phyloP scores from a whole-genome alignment of 2,329 filamentous ascomycete species.

The Penicillium sp. region DNA sequence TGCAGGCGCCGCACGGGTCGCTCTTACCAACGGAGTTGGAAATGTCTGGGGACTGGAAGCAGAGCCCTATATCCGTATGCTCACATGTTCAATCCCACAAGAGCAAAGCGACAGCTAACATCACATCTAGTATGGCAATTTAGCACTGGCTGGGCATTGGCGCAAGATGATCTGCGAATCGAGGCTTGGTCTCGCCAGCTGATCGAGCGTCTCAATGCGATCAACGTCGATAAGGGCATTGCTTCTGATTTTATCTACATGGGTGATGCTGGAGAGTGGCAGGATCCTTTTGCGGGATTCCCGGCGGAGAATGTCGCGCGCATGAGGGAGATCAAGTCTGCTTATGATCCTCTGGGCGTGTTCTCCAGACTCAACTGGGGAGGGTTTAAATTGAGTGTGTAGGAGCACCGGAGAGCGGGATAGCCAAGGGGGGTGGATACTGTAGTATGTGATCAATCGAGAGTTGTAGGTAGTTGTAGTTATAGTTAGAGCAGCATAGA shows the following conservation, averaged over 20 bases:
- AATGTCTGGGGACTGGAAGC: conserved; percentile 43
- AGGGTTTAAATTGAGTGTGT: conserved; percentile 34
- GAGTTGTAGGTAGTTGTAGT: background rate
- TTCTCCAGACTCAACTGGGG: conserved; percentile 42
- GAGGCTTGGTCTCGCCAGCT: conserved; percentile 36
- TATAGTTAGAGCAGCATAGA: too few relatives aligned
- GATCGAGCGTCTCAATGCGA: conserved; percentile 32
- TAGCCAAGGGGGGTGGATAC: too few relatives aligned
- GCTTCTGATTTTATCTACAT: conserved; percentile 42
- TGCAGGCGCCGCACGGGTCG: conserved; percentile 31
- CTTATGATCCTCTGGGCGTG: conserved; percentile 36
- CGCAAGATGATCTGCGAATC: conserved; percentile 41
- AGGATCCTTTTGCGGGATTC: conserved; percentile 40
- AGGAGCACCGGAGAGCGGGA: background rate
- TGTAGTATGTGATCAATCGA: background rate
- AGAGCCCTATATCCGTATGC: conserved; percentile 36
- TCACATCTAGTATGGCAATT: conserved; percentile 40
- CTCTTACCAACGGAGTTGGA: conserved; percentile 40
- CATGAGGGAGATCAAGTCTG: conserved; percentile 32
- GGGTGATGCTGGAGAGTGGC: conserved; percentile 42
- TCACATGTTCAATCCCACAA: too few relatives aligned
- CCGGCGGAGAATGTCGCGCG: conserved; percentile 37
- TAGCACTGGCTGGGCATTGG: conserved; percentile 41
- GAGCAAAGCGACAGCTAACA: background rate
- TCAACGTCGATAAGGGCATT: conserved; percentile 35